Percentiles rank a stretch among this genome's conserved stretches.
These are phyloP conservation scores for Umbellularia californica DNA, from an alignment of 164 flowering plant species.

Conservation along the genomic window DNA sequence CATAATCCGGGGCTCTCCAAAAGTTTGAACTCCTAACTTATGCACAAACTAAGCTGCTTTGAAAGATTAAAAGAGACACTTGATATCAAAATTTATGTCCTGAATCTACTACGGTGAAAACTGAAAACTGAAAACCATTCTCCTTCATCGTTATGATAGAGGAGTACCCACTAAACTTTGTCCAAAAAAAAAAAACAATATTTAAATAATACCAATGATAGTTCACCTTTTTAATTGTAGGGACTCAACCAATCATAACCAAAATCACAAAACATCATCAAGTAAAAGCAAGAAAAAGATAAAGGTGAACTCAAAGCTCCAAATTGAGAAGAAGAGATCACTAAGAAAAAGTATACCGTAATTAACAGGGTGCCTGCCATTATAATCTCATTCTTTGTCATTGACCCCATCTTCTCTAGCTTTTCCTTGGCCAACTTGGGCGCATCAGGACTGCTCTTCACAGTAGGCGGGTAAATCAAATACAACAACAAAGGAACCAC, in stretches of 20 bases:
- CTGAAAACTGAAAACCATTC: too few species aligned
- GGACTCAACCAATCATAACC: neutral
- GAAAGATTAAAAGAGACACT: too few species aligned
- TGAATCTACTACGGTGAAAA: too few species aligned
- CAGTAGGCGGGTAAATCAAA: slow-evolving; percentile 72
- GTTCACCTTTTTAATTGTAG: neutral
- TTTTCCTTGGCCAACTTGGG: slow-evolving; percentile 80
- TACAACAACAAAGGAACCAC: slow-evolving; percentile 77
- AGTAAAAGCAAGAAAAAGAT: neutral
- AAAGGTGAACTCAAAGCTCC: neutral
- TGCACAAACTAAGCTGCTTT: too few species aligned
- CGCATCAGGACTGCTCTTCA: slow-evolving; percentile 90
- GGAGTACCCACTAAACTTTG: too few species aligned
- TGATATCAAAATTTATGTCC: too few species aligned
- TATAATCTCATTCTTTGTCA: slow-evolving; percentile 74
- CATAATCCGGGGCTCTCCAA: too few species aligned
- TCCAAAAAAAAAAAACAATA: too few species aligned
- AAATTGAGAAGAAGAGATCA: neutral
- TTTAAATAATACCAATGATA: neutral
- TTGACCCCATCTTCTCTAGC: slow-evolving; percentile 90
- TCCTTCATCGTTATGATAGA: too few species aligned
- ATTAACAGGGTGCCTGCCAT: slow-evolving; percentile 81
- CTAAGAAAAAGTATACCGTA: slow-evolving; percentile 49
- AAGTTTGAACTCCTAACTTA: too few species aligned
- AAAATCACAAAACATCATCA: neutral